phyloP scores from a whole-genome alignment of 345 rosid species.

The Microcos paniculata region DNA sequence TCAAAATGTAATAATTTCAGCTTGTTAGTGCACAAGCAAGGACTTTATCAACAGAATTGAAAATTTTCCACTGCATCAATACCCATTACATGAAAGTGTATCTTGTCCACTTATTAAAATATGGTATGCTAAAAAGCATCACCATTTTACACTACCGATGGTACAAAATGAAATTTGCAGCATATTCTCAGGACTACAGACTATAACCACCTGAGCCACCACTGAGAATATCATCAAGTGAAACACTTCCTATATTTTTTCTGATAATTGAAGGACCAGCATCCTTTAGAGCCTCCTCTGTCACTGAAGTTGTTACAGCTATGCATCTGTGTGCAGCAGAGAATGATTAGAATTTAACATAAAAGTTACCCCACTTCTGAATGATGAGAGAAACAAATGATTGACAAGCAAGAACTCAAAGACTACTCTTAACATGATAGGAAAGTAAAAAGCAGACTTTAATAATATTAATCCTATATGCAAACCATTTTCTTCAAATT shows the following conservation, averaged over 20 bases:
- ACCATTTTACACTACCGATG: constrained; percentile 34
- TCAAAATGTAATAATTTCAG: constrained; percentile 8
- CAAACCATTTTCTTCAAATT: background rate
- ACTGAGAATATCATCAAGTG: constrained; percentile 78
- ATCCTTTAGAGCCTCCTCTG: constrained; percentile 60
- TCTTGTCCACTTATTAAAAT: constrained; percentile 11
- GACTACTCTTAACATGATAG: background rate
- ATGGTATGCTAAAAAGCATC: constrained; percentile 15
- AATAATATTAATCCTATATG: background rate
- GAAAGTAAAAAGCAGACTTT: background rate
- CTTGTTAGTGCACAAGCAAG: background rate
- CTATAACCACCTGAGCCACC: constrained; percentile 75
- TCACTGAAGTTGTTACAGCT: constrained; percentile 81
- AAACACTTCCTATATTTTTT: constrained; percentile 68
- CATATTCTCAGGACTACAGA: constrained; percentile 63
- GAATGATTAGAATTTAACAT: constrained; percentile 15
- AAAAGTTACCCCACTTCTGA: background rate
- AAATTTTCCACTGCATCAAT: constrained; percentile 26
- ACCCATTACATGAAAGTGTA: constrained; percentile 29
- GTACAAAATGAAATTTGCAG: constrained; percentile 39
- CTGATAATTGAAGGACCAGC: constrained; percentile 76
- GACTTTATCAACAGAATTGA: constrained; percentile 13
- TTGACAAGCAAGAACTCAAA: constrained; percentile 5
- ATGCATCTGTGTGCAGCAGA: constrained; percentile 66
- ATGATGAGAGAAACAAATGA: background rate